Evolutionary conservation across 2,329 filamentous ascomycete species (phyloP), one percentile per base, ranked within the genome.

Genomic region (Samsoniella hepiali): DNA sequence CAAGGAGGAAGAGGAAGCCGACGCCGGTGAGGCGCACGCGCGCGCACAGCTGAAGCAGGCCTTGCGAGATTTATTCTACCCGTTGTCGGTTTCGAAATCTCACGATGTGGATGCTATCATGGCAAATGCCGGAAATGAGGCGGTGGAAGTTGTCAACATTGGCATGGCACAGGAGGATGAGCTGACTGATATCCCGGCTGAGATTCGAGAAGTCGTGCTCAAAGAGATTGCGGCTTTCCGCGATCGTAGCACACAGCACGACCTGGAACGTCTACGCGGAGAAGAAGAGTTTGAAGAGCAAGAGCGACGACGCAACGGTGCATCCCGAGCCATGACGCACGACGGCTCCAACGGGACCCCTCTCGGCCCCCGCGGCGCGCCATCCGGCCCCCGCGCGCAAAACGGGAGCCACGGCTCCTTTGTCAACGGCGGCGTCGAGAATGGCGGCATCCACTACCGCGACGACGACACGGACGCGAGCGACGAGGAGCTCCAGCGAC

Each of bases 181-280:
- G 72, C 82, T 99, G 36, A 89, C 93, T 27, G 95, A 99, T 71
- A 97, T 99, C 55, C 95, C 95, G 0, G 89, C 91, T 1, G 95
- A 98, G 73, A 96, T 97, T 92, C 88, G 95, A 31, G 95, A 96
- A 73, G 93, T 92, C 0, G 95, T 99, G 17, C 91, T 95, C 0
- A 89, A 89, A 63, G 96, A 99, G 74, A 99, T 99, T 70, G 88
- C 92, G 0, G 91, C 93, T 0, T 99, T 99, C 80, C 85, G 95
- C 67, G 95, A 99, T 68, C 85, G 94, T 27, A 97, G 94, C 69
- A 97, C 88, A 65, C 87, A 90, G 65, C 85, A 94, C 45, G 95
- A 99, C 72, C 79, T 96, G 72, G 95, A 99, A 75, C 90, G 95
- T 3, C 78, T 97, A 42, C 88, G 88, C 71, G 84, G 89, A 51